These are phyloP conservation scores for Solanum ahanhuiri DNA, from an alignment of 257 asterid genomes.

Conservation along the genomic window DNA sequence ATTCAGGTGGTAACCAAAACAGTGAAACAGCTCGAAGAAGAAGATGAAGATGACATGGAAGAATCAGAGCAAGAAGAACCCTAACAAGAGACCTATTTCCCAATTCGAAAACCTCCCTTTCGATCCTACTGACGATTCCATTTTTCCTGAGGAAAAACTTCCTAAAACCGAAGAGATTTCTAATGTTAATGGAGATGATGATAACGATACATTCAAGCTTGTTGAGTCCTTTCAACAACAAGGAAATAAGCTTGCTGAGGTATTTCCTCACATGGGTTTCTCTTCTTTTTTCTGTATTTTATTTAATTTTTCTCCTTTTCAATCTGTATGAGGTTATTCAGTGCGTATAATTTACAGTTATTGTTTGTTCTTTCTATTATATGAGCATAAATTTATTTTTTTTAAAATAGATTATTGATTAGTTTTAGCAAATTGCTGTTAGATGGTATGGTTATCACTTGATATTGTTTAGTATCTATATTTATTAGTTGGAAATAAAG, in stretches of 20 bases:
- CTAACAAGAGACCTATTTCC: conserved; percentile 34
- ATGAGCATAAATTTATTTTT: too few species aligned
- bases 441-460: not conserved
- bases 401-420: not conserved
- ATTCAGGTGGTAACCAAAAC: not conserved
- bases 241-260: conserved; percentile 85
- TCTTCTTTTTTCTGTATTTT: not conserved
- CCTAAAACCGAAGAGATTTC: not conserved
- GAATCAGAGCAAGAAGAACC: conserved; percentile 30
- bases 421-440: not conserved
- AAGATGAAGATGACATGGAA: conserved; percentile 89
- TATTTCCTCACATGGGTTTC: conserved; percentile 8
- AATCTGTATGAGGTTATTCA: not conserved
- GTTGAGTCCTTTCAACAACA: conserved; percentile 45
- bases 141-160: not conserved
- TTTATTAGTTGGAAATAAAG: not conserved
- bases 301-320: not conserved
- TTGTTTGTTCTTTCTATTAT: not conserved
- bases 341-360: not conserved
- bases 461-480: not conserved
- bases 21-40: not conserved
- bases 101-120: conserved; percentile 56
- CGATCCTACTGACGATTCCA: conserved; percentile 1
- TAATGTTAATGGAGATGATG: conserved; percentile 15
- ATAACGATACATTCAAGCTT: conserved; percentile 13